Evolutionary conservation across 768 basidiomycete species (phyloP), one percentile per base, ranked within the genome.

Genomic region (Lactarius pseudohatsudake): DNA sequence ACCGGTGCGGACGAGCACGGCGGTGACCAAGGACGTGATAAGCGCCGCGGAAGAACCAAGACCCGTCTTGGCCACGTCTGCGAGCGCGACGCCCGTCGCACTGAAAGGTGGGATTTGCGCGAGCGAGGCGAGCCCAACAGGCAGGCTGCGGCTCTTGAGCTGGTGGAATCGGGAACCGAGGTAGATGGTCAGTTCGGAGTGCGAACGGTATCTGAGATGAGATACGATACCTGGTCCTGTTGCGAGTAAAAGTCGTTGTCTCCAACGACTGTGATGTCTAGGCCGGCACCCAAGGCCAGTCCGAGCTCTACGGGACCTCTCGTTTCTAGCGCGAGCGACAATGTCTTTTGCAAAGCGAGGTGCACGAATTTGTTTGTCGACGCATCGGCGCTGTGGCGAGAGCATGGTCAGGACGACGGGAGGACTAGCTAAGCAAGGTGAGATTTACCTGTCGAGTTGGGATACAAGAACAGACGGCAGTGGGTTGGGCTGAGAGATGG

Each of bases 221-320:
- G 34, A 30, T 41, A 58, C 59, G 81, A 74, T 64, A 92, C 96
- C 82, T 92, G 87, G 61, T 87, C 86, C 64, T 90, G 81, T 73
- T 98, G 97, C 4, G 96, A 97, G 78, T 99, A 98, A 72, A 98
- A 99, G 75, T 98, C 97, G 72, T 99, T 98, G 76, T 94, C 94
- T 11, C 94, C 96, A 32, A 89, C 85, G 70, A 98, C 90, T 45
- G 84, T 85, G 69, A 98, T 87, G 70, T 92, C 84, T 64, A 96
- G 79, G 36, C 87, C 90, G 16, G 75, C 72, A 3, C 78, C 74
- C 5, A 93, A 76, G 4, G 76, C 69, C 54, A 79, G 75, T 40
- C 78, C 75, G 71, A 86, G 70, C 56, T 77, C 70, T n/a, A 77
- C 69, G 36, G 76, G 71, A 26, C 85, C 84, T 59, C 80, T 82